Evolutionary conservation across 225 moss, liverwort and hornwort species (phyloP).

Genomic region (Physcomitrellopsis africana): DNA sequence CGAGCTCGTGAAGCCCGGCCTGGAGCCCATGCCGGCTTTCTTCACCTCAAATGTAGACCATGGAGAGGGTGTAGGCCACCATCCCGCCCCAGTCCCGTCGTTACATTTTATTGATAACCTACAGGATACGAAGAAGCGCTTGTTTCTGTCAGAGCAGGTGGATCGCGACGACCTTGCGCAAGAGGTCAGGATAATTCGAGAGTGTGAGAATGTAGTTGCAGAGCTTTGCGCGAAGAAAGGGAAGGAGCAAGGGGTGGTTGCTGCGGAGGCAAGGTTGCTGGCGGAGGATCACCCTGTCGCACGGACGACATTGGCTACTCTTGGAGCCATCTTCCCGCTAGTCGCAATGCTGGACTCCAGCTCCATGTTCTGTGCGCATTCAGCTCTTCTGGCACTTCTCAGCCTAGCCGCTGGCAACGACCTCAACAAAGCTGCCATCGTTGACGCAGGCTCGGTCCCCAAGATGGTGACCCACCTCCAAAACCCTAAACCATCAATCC

Average conservation of each 20-base stretch:
- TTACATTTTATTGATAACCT: not conserved
- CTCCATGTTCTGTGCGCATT: conserved; percentile 24
- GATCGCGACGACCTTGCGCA: not conserved
- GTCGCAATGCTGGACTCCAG: conserved; percentile 47
- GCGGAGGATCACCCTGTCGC: conserved; percentile 39
- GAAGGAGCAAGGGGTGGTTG: conserved; percentile 41
- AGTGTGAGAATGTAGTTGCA: conserved; percentile 33
- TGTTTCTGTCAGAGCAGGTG: not conserved
- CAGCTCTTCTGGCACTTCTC: conserved; percentile 47
- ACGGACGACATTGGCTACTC: conserved; percentile 26
- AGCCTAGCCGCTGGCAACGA: conserved; percentile 58
- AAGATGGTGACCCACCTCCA: conserved; percentile 36
- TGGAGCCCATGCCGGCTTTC: conserved; percentile 35
- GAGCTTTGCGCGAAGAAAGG: conserved; percentile 29
- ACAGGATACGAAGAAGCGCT: conserved; percentile 2
- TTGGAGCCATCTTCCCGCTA: conserved; percentile 46
- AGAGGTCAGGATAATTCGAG: conserved; percentile 21
- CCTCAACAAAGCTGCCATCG: conserved; percentile 46
- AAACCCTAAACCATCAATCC: not conserved
- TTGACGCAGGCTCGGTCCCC: conserved; percentile 42
- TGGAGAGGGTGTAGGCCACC: not conserved
- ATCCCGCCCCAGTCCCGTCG: not conserved
- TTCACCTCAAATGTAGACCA: conserved; percentile 6
- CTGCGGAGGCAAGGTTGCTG: conserved; percentile 31
- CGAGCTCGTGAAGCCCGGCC: conserved; percentile 36